Base-by-base conservation (phyloP, 345 rosid genomes). In the Salix caprea region DNA sequence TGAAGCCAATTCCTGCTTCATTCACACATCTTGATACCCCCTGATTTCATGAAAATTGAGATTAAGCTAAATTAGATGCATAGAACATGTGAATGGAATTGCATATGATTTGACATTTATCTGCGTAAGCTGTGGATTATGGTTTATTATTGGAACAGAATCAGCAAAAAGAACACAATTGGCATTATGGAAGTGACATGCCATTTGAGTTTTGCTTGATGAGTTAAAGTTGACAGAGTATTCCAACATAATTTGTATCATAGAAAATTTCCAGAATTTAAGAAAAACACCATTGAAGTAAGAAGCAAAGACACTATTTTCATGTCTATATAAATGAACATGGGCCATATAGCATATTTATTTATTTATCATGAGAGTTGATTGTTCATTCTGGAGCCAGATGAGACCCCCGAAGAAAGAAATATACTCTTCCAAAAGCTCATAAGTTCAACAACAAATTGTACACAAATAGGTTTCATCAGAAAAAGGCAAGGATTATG, bases 1-100 rank as follows among this genome's bases (percentile, higher is more conserved):
- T 96, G 78, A 96, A 96, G 76, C 91, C 97, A 60, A 96, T 90
- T 71, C 99, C 97, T 30, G 79, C 91, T 87, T 92, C 94, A 78
- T 90, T 90, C 68, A 94, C 92, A 81, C 97, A 96, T 67, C 85
- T 90, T 76, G 67, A 83, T 78, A 94, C 79, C 34, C 93, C 98
- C 86, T 92, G 58, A 36, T 61, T 78, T 69, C 62, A 84, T 46
- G 1, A 62, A 81, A 46, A 69, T n/a, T 69, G 46, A 30, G 37
- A 69, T 36, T 26, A 44, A 23, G 32, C 6, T 71, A 11, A 65
- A 72, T 71, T 44, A 36, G 0, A 71, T 39, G 64, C 32, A 69
- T 37, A 19, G 23, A 15, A 40, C n/a, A 21, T 36, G 10, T 67
- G 67, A 39, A 54, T 16, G 39, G 13, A 72, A 50, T 23, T 67